phyloP scores from a whole-genome alignment of 495 filamentous ascomycete genomes.

The Annulohypoxylon maeteangense region DNA sequence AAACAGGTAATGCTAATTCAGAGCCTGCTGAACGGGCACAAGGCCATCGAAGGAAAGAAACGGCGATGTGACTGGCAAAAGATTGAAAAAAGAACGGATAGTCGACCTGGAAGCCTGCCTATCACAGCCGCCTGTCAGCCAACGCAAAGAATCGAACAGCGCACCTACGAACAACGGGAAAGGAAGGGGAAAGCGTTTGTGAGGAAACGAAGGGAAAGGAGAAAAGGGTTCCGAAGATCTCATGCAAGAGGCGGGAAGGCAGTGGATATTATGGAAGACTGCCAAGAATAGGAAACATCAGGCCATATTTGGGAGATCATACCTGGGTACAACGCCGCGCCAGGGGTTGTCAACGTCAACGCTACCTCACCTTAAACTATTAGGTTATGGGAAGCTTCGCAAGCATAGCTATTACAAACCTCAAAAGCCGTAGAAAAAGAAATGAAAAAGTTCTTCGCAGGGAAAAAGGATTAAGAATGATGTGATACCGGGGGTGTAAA shows the following conservation, averaged over 20 bases:
- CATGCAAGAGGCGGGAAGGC: constrained; percentile 56
- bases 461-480: constrained; percentile 37
- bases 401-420: neutral
- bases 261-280: constrained; percentile 58
- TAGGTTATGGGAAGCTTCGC: constrained; percentile 41
- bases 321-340: constrained; percentile 64
- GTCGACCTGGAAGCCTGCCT: constrained; percentile 53
- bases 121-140: constrained; percentile 58
- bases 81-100: constrained; percentile 53
- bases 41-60: constrained; percentile 48
- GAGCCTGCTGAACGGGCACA: constrained; percentile 67
- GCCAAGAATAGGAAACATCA: constrained; percentile 56
- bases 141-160: constrained; percentile 54
- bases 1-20: constrained; percentile 54
- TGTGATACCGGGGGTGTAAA: constrained; percentile 30
- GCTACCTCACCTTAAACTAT: constrained; percentile 33
- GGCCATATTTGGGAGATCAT: constrained; percentile 60
- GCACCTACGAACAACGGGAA: constrained; percentile 48
- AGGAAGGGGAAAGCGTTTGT: constrained; percentile 41
- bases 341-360: constrained; percentile 47
- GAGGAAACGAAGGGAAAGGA: constrained; percentile 42
- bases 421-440: constrained; percentile 14
- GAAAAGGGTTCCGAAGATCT: constrained; percentile 49
- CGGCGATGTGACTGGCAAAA: constrained; percentile 37
- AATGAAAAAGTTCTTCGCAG: constrained; percentile 16